Percentiles rank a stretch among this genome's conserved stretches.
phyloP scores from a whole-genome alignment of 2,329 filamentous ascomycete species.

The Cytospora piceae region DNA sequence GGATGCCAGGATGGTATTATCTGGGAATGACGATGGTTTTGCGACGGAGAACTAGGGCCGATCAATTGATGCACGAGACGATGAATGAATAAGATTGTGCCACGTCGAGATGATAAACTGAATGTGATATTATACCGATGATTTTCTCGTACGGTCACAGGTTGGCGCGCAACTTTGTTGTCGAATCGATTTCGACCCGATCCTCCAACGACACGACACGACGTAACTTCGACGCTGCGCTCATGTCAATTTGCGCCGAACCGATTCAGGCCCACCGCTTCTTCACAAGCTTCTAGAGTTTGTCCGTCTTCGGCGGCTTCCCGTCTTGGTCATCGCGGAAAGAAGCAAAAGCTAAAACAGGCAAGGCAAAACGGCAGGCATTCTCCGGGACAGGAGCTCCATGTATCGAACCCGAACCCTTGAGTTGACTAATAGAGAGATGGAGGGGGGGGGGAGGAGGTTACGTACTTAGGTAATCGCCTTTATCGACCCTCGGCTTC shows the following conservation, averaged over 20 bases:
- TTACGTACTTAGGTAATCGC: slow-evolving; percentile 14
- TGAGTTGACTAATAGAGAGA: neutral
- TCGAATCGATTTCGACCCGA: neutral
- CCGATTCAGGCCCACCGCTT: neutral
- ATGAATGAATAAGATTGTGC: slow-evolving; percentile 23
- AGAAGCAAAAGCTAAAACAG: neutral
- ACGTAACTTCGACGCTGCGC: slow-evolving; percentile 2
- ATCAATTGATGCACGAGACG: slow-evolving; percentile 11
- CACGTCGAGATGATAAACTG: slow-evolving; percentile 20
- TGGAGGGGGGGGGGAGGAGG: no score
- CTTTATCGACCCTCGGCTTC: slow-evolving; percentile 3
- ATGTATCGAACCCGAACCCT: neutral
- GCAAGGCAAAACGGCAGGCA: neutral
- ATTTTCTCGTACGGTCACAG: neutral
- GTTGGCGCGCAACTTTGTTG: neutral
- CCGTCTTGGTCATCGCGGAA: slow-evolving; percentile 14
- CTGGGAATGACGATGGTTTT: neutral
- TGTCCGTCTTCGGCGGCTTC: slow-evolving; percentile 3
- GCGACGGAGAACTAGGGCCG: slow-evolving; percentile 1
- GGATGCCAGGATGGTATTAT: no score
- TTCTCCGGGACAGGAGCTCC: neutral
- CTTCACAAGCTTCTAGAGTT: neutral
- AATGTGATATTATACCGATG: neutral
- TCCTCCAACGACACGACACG: neutral
- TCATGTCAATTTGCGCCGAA: slow-evolving; percentile 5